These are phyloP conservation scores for Pelargonium fulgidum DNA, from an alignment of 441 rosid species.

Conservation along the genomic window DNA sequence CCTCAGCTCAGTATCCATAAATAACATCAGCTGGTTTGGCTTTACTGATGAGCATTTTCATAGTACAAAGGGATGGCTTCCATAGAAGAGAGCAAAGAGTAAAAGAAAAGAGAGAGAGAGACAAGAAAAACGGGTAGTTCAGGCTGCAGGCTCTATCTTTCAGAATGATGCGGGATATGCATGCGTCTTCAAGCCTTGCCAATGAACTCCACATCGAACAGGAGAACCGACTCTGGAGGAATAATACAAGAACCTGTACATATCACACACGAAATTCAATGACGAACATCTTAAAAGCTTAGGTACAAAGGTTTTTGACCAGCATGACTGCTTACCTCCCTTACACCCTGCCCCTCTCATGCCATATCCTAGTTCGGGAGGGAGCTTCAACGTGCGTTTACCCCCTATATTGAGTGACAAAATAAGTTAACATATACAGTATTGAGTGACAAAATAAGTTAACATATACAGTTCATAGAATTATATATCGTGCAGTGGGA, in stretches of 20 bases:
- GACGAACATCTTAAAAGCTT: neutral
- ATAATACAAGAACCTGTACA: constrained; percentile 76
- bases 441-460: neutral
- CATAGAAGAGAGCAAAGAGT: too few relatives aligned
- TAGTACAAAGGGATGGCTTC: too few relatives aligned
- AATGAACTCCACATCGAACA: constrained; percentile 74
- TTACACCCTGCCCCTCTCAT: constrained; percentile 85
- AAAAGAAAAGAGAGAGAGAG: too few relatives aligned
- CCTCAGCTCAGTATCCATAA: too few relatives aligned
- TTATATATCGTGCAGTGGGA: neutral
- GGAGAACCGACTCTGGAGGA: constrained; percentile 76
- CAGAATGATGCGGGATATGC: too few relatives aligned
- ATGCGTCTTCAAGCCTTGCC: constrained; percentile 49
- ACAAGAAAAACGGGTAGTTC: too few relatives aligned
- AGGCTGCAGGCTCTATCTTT: too few relatives aligned
- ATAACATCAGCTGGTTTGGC: too few relatives aligned
- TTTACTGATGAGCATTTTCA: too few relatives aligned
- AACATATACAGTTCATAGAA: neutral
- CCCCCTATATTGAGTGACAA: constrained; percentile 44
- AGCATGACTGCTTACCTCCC: constrained; percentile 47
- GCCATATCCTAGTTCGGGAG: constrained; percentile 79
- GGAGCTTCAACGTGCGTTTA: constrained; percentile 61
- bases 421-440: neutral
- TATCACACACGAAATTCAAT: neutral
- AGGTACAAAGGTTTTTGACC: neutral